Conservation (phyloP, 208 protist genomes). For the Wallacemonas collosoma region DNA sequence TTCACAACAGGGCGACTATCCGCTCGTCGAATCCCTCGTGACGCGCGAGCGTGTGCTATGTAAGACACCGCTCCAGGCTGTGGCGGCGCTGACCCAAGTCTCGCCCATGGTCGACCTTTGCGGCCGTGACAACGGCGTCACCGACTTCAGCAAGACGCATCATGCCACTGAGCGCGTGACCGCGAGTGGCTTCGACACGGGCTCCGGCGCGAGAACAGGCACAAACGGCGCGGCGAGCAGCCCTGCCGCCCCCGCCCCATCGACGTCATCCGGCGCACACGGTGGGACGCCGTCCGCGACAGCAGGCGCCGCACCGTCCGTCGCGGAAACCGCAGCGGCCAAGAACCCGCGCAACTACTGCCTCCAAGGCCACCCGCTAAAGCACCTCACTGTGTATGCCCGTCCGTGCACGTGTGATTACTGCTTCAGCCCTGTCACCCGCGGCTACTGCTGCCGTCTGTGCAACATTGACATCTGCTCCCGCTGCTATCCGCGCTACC, state of each 20-base stretch:
- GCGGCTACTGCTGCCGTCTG: constrained; percentile 44
- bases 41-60: constrained; percentile 50
- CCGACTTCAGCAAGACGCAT: neutral
- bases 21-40: constrained; percentile 79
- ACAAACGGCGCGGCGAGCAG: neutral
- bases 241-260: neutral
- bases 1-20: constrained; percentile 47
- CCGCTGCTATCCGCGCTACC: constrained; percentile 48
- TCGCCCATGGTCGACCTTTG: constrained; percentile 67
- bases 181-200: neutral
- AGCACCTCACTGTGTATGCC: constrained; percentile 19
- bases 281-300: neutral
- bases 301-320: neutral
- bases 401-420: constrained; percentile 34
- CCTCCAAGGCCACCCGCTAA: constrained; percentile 56
- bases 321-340: neutral
- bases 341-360: constrained; percentile 39
- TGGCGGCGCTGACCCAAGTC: constrained; percentile 40
- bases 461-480: constrained; percentile 69
- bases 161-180: too few species aligned
- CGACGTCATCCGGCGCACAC: neutral
- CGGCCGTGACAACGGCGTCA: constrained; percentile 20
- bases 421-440: constrained; percentile 31
- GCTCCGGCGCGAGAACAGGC: neutral
- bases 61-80: constrained; percentile 54